These are phyloP conservation scores for rapeseed (Brassica napus) DNA, from an alignment of 345 rosid species.

Conservation along the genomic window DNA sequence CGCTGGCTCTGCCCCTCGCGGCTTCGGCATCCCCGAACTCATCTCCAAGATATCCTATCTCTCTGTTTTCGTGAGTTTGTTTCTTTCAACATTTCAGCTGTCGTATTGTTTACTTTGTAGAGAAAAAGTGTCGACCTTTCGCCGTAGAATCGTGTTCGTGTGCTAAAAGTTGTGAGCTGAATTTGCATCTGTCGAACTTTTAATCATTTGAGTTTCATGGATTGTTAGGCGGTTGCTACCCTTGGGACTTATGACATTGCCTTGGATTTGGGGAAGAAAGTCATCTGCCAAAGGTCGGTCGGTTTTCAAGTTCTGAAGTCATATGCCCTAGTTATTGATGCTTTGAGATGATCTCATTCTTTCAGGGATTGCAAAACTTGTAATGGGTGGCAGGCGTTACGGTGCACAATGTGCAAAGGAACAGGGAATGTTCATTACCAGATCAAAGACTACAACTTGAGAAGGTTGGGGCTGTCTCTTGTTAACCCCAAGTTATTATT, in stretches of 20 bases:
- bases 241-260: slow-evolving; percentile 92
- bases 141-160: background rate
- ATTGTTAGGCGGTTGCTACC: slow-evolving; percentile 71
- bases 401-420: slow-evolving; percentile 92
- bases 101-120: background rate
- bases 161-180: slow-evolving; percentile 4
- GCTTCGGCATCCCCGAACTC: slow-evolving; percentile 83
- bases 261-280: slow-evolving; percentile 86
- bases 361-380: slow-evolving; percentile 79
- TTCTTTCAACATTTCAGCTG: background rate
- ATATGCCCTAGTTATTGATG: background rate
- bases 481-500: background rate
- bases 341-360: background rate
- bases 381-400: slow-evolving; percentile 87
- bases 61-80: slow-evolving; percentile 65
- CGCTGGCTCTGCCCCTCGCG: slow-evolving; percentile 94
- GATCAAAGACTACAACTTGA: slow-evolving; percentile 71
- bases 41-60: slow-evolving; percentile 69
- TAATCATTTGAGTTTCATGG: background rate
- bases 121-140: background rate
- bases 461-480: slow-evolving; percentile 51
- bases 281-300: slow-evolving; percentile 79
- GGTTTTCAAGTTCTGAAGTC: slow-evolving; percentile 5
- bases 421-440: slow-evolving; percentile 83
- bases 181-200: background rate